Base-by-base conservation (phyloP, 495 filamentous ascomycete genomes). In the Gamarada debralockiae region DNA sequence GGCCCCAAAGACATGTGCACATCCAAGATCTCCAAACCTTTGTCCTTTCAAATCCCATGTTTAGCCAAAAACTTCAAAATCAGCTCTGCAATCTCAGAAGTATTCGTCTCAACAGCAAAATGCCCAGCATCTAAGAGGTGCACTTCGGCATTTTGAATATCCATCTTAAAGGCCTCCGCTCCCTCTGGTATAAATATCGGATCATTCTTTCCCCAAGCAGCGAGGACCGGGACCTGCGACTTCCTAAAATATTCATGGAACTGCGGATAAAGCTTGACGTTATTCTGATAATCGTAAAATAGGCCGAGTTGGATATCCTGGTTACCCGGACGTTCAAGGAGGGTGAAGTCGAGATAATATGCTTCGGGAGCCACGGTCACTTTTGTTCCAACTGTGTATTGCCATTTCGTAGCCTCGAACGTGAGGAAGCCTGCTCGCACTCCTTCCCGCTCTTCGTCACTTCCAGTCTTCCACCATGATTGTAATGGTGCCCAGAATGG, bases 151-250 rank as follows among this genome's bases (percentile, higher is more conserved):
- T 73, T 63, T 21, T 70, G 66, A 14, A 80, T 53, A 68, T 86
- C 83, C 25, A 59, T 71, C 57, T 70, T 76, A 49, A 76, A 86
- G 1, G 82, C 81, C 59, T 84, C 75, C 6, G 82, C 83, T 0
- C 82, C 84, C 1, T 72, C 51, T 1, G 73, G 57, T 2, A 82
- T 62, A 60, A 86, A 87, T 23, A 80, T 71, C 6, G 48, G 56
- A 67, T 86, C 83, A 47, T 78, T 72, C 68, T 78, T 79, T 2
- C 84, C 83, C 83, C 84, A 87, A 3, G 76, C 69, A 3, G 76
- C 80, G 55, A 87, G 55, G 2, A 83, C 45, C 3, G 81, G 82
- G 0, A 82, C 73, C 53, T 78, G 69, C 1, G 65, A 75, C 15
- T 67, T 59, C 5, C 77, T 62, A 39, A 86, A 76, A 44, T 78